Conservation (phyloP, 164 flowering plant species). For the Umbilicus rupestris region DNA sequence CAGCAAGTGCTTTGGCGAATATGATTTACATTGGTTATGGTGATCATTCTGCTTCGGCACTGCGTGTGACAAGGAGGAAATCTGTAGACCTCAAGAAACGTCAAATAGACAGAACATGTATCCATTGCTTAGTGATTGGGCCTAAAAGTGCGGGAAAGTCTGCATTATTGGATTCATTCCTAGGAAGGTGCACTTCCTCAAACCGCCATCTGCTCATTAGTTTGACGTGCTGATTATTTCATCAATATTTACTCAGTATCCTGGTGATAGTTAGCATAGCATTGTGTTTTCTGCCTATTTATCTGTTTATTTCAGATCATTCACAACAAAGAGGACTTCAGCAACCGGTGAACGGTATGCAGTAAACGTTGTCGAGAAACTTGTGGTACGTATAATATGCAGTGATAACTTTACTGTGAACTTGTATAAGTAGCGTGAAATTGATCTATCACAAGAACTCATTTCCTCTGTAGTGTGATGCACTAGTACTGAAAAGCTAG, state of each 20-base stretch:
- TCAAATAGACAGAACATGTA: constrained; percentile 73
- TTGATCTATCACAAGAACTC: background rate
- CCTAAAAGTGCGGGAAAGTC: constrained; percentile 83
- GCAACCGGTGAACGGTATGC: constrained; percentile 3
- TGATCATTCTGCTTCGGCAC: constrained; percentile 61
- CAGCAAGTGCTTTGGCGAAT: constrained; percentile 58
- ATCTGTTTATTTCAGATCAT: background rate
- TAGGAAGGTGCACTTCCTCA: constrained; percentile 56
- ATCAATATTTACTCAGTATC: background rate
- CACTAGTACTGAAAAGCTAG: no score
- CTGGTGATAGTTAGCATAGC: background rate
- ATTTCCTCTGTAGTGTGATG: no score
- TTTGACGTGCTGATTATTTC: background rate
- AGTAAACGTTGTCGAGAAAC: constrained; percentile 4
- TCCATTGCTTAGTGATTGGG: constrained; percentile 91
- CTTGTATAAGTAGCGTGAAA: background rate
- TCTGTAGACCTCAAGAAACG: constrained; percentile 64
- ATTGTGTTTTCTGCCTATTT: background rate
- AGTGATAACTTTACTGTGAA: background rate
- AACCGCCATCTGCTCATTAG: background rate
- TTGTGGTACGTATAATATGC: background rate
- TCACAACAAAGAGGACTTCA: constrained; percentile 1
- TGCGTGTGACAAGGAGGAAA: constrained; percentile 65
- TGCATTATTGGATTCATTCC: constrained; percentile 59
- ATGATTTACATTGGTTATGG: constrained; percentile 75